Percentiles rank a stretch among this genome's conserved stretches.
Evolutionary conservation across 2,329 filamentous ascomycete genomes (phyloP).

Genomic region (Xylariales sp.): DNA sequence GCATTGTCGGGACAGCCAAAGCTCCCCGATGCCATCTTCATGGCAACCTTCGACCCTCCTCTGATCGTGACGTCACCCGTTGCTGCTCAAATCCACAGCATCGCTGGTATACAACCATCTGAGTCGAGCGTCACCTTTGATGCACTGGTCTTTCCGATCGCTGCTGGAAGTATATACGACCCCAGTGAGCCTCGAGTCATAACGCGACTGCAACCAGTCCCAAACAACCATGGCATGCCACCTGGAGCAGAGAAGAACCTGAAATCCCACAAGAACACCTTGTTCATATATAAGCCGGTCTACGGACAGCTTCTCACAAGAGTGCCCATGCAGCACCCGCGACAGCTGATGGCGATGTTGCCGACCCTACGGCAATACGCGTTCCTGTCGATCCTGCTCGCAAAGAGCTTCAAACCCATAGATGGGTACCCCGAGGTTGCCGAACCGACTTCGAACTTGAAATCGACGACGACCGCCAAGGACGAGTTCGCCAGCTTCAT

Average conservation of each 20-base stretch:
- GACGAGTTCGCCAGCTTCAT: slow-evolving; percentile 18
- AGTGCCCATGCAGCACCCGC: slow-evolving; percentile 72
- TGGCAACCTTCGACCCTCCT: slow-evolving; percentile 69
- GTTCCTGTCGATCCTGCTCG: slow-evolving; percentile 60
- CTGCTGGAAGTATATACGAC: slow-evolving; percentile 44
- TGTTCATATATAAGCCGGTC: slow-evolving; percentile 69
- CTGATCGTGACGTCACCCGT: slow-evolving; percentile 63
- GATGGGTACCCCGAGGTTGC: slow-evolving; percentile 17
- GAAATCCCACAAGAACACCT: slow-evolving; percentile 50
- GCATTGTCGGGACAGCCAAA: slow-evolving; percentile 40
- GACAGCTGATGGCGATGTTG: slow-evolving; percentile 70
- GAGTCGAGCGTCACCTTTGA: slow-evolving; percentile 49
- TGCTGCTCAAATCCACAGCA: slow-evolving; percentile 57
- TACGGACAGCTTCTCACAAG: slow-evolving; percentile 63
- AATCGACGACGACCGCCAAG: slow-evolving; percentile 17
- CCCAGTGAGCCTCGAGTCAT: slow-evolving; percentile 56
- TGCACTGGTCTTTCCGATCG: slow-evolving; percentile 51
- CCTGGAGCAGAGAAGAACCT: slow-evolving; percentile 22
- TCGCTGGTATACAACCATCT: slow-evolving; percentile 43
- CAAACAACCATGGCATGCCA: slow-evolving; percentile 29
- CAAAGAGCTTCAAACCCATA: slow-evolving; percentile 51
- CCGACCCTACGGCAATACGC: slow-evolving; percentile 72
- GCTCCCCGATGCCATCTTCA: slow-evolving; percentile 68
- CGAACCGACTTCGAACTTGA: slow-evolving; percentile 11
- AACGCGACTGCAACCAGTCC: slow-evolving; percentile 41